phyloP scores from a whole-genome alignment of 768 basidiomycete genomes.

The Antrodiella citrinella region DNA sequence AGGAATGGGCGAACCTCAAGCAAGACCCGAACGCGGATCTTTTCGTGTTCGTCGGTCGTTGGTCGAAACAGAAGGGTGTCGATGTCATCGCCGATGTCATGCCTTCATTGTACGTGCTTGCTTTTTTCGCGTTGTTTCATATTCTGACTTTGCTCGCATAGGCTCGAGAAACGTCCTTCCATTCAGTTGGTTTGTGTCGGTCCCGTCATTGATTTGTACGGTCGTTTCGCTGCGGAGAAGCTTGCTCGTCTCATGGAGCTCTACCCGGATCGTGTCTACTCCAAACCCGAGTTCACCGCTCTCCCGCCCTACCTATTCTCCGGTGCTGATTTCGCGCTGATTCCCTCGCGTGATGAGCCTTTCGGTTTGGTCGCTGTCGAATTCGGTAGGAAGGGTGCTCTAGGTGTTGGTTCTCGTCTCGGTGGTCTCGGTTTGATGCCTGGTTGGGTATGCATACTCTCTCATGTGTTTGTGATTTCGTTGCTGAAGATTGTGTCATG shows the following conservation, averaged over 20 bases:
- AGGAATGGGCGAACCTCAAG: slow-evolving; percentile 91
- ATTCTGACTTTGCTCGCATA: slow-evolving; percentile 22
- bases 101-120: slow-evolving; percentile 64
- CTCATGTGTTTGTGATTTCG: not conserved
- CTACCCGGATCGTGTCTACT: slow-evolving; percentile 88
- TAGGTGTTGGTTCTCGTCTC: slow-evolving; percentile 89
- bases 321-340: slow-evolving; percentile 92
- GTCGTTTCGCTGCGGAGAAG: slow-evolving; percentile 93
- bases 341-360: slow-evolving; percentile 93
- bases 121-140: not conserved
- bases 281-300: slow-evolving; percentile 95
- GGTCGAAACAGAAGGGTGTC: slow-evolving; percentile 99
- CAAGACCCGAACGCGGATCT: slow-evolving; percentile 86
- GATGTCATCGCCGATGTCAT: slow-evolving; percentile 95
- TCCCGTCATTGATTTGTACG: slow-evolving; percentile 92
- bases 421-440: slow-evolving; percentile 97
- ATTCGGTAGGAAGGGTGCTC: slow-evolving; percentile 92
- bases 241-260: slow-evolving; percentile 89
- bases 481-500: not conserved
- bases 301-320: slow-evolving; percentile 90
- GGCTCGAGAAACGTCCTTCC: slow-evolving; percentile 76
- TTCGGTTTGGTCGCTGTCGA: slow-evolving; percentile 95
- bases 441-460: slow-evolving; percentile 62
- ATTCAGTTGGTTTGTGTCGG: slow-evolving; percentile 88
- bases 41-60: slow-evolving; percentile 95